These are phyloP conservation scores for Erodium trifolium DNA, from an alignment of 441 rosid species.

Conservation along the genomic window DNA sequence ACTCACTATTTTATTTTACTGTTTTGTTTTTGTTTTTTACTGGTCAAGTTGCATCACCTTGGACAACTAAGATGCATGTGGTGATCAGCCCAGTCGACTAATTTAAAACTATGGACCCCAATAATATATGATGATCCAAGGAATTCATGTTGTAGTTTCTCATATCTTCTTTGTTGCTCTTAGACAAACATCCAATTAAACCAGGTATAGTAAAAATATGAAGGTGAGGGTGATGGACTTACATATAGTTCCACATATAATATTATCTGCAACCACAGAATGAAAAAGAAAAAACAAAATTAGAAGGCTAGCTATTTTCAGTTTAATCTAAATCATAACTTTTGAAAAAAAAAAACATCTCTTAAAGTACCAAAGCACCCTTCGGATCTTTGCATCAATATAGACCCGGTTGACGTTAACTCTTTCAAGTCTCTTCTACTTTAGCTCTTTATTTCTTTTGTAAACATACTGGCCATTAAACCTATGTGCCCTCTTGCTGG, in stretches of 20 bases:
- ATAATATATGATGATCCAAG: not conserved
- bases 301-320: not conserved
- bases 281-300: not conserved
- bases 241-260: slow-evolving; percentile 76
- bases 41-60: slow-evolving; percentile 3
- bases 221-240: slow-evolving; percentile 11
- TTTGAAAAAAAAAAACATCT: not conserved
- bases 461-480: not conserved
- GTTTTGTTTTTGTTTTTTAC: not conserved
- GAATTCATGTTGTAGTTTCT: not conserved
- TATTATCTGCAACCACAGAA: slow-evolving; percentile 49
- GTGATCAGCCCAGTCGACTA: not conserved
- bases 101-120: not conserved
- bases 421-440: not conserved
- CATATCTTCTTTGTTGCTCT: not conserved
- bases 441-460: not conserved
- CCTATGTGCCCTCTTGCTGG: not conserved
- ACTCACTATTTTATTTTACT: not conserved
- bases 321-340: not conserved
- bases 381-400: not conserved
- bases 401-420: not conserved
- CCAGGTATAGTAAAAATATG: not conserved
- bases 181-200: too few relatives aligned
- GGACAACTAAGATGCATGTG: not conserved
- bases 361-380: not conserved